Conservation (phyloP, 202 grass and related monocot species). For the Carex sylvatica region DNA sequence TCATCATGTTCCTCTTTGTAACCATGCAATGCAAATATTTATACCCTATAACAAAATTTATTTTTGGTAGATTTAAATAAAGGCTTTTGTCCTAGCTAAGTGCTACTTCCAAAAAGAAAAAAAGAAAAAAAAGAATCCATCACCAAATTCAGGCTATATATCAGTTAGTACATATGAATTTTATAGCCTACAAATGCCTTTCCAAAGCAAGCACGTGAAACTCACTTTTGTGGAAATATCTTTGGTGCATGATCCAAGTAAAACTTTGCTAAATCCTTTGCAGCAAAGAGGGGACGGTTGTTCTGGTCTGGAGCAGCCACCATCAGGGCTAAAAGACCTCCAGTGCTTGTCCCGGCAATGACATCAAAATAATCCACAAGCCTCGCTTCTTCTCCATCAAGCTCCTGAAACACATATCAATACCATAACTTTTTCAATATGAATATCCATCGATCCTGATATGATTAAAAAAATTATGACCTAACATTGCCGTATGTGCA, state of each 20-base stretch:
- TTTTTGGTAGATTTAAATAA: background rate
- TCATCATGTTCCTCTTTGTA: background rate
- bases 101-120: background rate
- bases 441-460: background rate
- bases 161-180: background rate
- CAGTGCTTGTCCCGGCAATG: conserved; percentile 68
- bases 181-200: background rate
- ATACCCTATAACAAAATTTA: background rate
- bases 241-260: conserved; percentile 56
- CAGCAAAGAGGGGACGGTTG: conserved; percentile 43
- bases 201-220: background rate
- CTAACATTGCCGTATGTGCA: background rate
- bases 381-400: conserved; percentile 50
- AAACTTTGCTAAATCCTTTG: conserved; percentile 54
- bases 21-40: background rate
- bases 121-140: background rate
- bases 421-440: background rate
- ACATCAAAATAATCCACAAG: conserved; percentile 82
- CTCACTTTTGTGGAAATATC: conserved; percentile 79
- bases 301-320: conserved; percentile 47
- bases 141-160: background rate
- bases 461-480: background rate
- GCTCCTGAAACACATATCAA: conserved; percentile 28
- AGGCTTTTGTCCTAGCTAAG: background rate
- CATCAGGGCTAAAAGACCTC: conserved; percentile 61